A percentile compares a stretch with the other conserved stretches of the same genome.
phyloP scores from a whole-genome alignment of 768 basidiomycete species.

The Ramaria rubella region DNA sequence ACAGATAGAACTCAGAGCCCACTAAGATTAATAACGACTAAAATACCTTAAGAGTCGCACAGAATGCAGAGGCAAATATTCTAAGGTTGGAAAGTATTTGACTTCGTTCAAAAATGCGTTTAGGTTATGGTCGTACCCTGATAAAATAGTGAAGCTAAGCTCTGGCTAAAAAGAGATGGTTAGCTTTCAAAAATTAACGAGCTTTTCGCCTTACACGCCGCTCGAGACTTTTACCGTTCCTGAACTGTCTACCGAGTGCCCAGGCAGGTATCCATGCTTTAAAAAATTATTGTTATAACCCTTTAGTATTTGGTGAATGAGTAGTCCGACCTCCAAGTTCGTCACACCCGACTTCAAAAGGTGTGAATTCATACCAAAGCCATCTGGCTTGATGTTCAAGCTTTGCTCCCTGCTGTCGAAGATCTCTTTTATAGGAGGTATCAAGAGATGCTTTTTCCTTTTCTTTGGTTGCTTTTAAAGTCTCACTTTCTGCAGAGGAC shows the following conservation, averaged over 20 bases:
- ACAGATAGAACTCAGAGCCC: not conserved
- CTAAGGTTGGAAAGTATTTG: not conserved
- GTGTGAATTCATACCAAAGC: constrained; percentile 27
- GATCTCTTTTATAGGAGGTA: no score
- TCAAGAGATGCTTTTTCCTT: not conserved
- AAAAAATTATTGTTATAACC: not conserved
- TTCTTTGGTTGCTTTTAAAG: no score
- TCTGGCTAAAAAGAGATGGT: constrained; percentile 18
- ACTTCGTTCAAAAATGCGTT: not conserved
- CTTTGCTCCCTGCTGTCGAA: no score
- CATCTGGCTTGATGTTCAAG: constrained; percentile 13
- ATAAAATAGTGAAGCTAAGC: constrained; percentile 23
- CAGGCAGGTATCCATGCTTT: constrained; percentile 27
- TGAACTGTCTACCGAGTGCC: constrained; percentile 24
- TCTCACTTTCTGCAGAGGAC: not conserved
- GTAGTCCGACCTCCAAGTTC: constrained; percentile 17
- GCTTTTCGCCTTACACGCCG: constrained; percentile 12
- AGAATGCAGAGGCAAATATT: constrained; percentile 27
- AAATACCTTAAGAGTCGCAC: constrained; percentile 18
- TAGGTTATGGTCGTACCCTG: constrained; percentile 14
- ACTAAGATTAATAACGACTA: not conserved
- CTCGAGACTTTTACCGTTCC: constrained; percentile 19
- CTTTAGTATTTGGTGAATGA: not conserved
- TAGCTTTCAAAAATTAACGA: not conserved
- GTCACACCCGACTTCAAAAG: constrained; percentile 22